A percentile compares a stretch with the other conserved stretches of the same genome.
Evolutionary conservation across 176 grass and related monocot species (phyloP).

Genomic region (Bromus sterilis): DNA sequence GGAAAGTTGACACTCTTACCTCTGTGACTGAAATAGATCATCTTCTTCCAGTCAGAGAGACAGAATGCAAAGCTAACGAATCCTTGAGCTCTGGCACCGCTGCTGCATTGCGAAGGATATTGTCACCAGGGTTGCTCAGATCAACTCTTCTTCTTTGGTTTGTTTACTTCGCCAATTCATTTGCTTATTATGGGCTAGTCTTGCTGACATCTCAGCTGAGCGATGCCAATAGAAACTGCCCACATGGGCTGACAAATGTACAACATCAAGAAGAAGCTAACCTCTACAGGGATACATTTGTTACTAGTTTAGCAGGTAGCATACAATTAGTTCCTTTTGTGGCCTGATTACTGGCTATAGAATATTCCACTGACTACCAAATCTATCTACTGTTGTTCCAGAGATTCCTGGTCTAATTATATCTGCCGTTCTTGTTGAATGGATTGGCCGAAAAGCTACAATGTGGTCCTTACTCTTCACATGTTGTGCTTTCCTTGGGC

Average conservation of each 20-base stretch:
- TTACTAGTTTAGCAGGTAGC: conserved; percentile 62
- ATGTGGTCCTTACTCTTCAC: conserved; percentile 60
- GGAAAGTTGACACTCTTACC: neutral
- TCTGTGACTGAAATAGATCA: conserved; percentile 13
- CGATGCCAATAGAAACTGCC: conserved; percentile 28
- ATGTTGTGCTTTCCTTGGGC: conserved; percentile 47
- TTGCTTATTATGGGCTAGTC: conserved; percentile 66
- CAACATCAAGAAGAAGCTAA: neutral
- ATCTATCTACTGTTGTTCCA: neutral
- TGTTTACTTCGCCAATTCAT: conserved; percentile 61
- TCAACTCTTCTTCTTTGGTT: conserved; percentile 72
- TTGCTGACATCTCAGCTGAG: conserved; percentile 51
- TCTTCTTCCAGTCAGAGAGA: conserved; percentile 28
- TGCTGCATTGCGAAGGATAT: conserved; percentile 22
- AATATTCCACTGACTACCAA: neutral
- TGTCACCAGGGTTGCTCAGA: conserved; percentile 42
- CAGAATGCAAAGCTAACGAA: neutral
- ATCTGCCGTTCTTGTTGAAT: conserved; percentile 53
- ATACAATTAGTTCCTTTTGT: neutral
- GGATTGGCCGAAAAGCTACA: conserved; percentile 54
- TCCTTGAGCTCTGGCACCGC: conserved; percentile 13
- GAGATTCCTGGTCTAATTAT: conserved; percentile 66
- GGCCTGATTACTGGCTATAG: neutral
- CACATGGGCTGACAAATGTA: neutral
- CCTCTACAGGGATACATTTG: conserved; percentile 57